Base-by-base conservation (phyloP, 805 yeast genomes). In the Metschnikowia cerradonensis region DNA sequence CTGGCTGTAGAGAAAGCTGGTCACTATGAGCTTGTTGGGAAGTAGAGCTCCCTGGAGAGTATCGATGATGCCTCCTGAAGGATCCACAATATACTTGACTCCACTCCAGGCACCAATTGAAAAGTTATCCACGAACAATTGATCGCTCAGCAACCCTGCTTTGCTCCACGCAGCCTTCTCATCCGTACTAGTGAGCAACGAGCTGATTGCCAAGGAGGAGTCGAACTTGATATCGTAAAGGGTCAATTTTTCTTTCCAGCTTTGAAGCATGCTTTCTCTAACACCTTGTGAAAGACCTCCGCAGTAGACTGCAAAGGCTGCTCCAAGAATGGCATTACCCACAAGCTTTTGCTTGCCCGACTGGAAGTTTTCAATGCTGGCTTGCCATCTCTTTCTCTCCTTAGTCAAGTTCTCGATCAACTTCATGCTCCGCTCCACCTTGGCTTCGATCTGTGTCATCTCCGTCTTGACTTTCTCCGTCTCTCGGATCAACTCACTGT, bases 381-480 rank as follows among this genome's bases (percentile, higher is more conserved):
- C 60, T n/a, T 77, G 67, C 98, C 98, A 91, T 60, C 97, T 76
- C 4, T 71, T 65, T 55, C 86, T 78, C 63, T 91, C 98, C 1
- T 66, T 65, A 0, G 84, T 77, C 53, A 91, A 72, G 56, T 81
- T 82, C 4, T 80, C 83, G 31, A 91, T 68, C 38, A 92, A 71
- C 11, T 71, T 62, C 51, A 79, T 66, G 51, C 96, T 86, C 39
- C 96, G 72, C 1, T 63, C 66, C 1, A 89, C 86, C 52, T 82
- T 87, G 1, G 45, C 48, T 52, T 82, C 81, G 7, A 90, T 92
- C 1, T 61, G 57, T 2, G 64, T 64, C 85, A 91, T 86, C 60
- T 89, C 92, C 1, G 71, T 59, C 63, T 88, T 91, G 40, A 90
- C 82, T 32, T 72, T 68, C 62, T 92, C 97, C 1, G 88, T 77